Evolutionary conservation across 306 rosid species (phyloP).

Genomic region (Quercus bicolor): DNA sequence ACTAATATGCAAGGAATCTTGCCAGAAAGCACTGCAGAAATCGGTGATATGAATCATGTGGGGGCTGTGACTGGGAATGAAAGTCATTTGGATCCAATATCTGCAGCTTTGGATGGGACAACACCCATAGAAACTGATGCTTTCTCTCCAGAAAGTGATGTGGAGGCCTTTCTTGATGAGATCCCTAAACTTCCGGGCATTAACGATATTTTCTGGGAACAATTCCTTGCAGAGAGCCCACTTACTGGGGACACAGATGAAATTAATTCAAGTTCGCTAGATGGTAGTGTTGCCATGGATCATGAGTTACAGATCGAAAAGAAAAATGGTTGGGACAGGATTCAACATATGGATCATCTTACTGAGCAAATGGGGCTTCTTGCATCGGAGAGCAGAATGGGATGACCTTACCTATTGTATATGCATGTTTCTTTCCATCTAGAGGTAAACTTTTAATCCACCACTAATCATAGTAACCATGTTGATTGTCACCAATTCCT

Average conservation of each 20-base stretch:
- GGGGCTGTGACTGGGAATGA: slow-evolving; percentile 32
- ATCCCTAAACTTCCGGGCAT: slow-evolving; percentile 56
- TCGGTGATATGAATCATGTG: slow-evolving; percentile 29
- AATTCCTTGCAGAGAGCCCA: slow-evolving; percentile 38
- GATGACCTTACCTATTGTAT: slow-evolving; percentile 36
- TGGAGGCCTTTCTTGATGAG: slow-evolving; percentile 30
- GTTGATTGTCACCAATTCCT: slow-evolving; percentile 21
- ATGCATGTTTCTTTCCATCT: slow-evolving; percentile 31
- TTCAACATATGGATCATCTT: slow-evolving; percentile 44
- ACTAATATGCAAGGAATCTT: slow-evolving; percentile 34
- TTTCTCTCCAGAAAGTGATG: slow-evolving; percentile 38
- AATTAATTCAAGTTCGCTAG: slow-evolving; percentile 34
- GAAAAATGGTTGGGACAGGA: slow-evolving; percentile 43
- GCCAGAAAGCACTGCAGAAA: slow-evolving; percentile 27
- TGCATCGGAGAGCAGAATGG: slow-evolving; percentile 32
- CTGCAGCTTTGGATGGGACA: slow-evolving; percentile 47
- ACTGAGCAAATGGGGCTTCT: slow-evolving; percentile 69
- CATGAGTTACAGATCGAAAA: slow-evolving; percentile 32
- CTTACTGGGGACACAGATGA: slow-evolving; percentile 50
- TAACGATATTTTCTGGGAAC: slow-evolving; percentile 69
- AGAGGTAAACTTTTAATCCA: slow-evolving; percentile 45
- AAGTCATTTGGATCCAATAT: slow-evolving; percentile 37
- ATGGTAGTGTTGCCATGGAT: slow-evolving; percentile 36
- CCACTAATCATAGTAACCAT: slow-evolving; percentile 25
- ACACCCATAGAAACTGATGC: slow-evolving; percentile 29